Conservation (phyloP, 176 grass and related monocot species). For the Phoenix roebelenii region DNA sequence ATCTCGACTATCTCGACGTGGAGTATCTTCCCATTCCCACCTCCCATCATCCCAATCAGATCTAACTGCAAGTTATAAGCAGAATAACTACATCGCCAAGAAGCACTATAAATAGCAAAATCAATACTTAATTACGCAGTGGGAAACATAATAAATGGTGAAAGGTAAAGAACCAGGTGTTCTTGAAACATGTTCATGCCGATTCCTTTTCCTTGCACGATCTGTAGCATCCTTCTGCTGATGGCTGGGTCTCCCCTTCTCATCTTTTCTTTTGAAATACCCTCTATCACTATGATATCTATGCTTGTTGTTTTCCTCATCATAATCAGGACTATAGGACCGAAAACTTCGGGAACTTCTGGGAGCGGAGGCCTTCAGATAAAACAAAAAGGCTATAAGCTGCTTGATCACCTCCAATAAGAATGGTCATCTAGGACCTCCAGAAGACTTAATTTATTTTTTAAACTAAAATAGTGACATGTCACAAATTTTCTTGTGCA, state of each 20-base stretch:
- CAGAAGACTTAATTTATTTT: too few species aligned
- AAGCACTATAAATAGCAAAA: too few species aligned
- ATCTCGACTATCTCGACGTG: slow-evolving; percentile 48
- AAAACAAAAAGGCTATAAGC: slow-evolving; percentile 13
- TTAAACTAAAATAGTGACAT: too few species aligned
- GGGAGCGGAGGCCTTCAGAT: slow-evolving; percentile 38
- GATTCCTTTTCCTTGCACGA: slow-evolving; percentile 55
- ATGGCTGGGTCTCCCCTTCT: slow-evolving; percentile 33
- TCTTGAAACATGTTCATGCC: slow-evolving; percentile 51
- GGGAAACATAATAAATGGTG: too few species aligned
- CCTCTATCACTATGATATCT: slow-evolving; percentile 42
- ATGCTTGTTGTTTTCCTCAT: slow-evolving; percentile 41
- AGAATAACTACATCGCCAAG: neutral
- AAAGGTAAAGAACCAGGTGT: slow-evolving; percentile 43
- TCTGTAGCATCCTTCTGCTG: slow-evolving; percentile 14
- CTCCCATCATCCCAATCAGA: slow-evolving; percentile 83
- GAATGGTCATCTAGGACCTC: too few species aligned
- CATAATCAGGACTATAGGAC: slow-evolving; percentile 28
- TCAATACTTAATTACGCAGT: too few species aligned
- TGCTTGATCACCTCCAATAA: neutral
- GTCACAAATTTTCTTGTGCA: too few species aligned
- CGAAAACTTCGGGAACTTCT: slow-evolving; percentile 45
- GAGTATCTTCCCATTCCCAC: slow-evolving; percentile 98
- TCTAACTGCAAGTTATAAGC: slow-evolving; percentile 36
- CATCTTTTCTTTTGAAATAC: slow-evolving; percentile 34